phyloP scores from a whole-genome alignment of 768 basidiomycete genomes.

The Tulasnella sp. region DNA sequence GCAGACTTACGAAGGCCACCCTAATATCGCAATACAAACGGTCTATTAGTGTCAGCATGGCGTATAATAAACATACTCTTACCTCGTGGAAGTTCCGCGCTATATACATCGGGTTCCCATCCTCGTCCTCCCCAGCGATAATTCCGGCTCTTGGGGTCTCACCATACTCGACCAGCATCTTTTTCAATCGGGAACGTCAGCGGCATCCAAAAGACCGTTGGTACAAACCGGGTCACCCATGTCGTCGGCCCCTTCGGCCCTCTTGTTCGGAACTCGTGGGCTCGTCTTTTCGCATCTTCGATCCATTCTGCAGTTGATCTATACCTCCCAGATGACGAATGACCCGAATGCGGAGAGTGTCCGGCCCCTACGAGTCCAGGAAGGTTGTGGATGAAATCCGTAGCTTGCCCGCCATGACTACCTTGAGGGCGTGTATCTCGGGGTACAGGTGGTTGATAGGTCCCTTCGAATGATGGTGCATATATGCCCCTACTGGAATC shows the following conservation, averaged over 20 bases:
- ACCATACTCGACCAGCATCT: slow-evolving; percentile 4
- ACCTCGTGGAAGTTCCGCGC: slow-evolving; percentile 15
- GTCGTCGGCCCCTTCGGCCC: slow-evolving; percentile 38
- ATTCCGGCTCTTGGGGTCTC: neutral
- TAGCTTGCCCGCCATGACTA: too few relatives aligned
- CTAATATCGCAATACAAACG: too few relatives aligned
- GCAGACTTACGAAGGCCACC: slow-evolving; percentile 12
- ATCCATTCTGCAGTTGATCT: slow-evolving; percentile 33
- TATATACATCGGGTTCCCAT: slow-evolving; percentile 6
- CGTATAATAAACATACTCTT: neutral
- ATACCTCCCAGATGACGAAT: too few relatives aligned
- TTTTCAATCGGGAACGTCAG: neutral
- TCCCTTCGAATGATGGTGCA: too few relatives aligned
- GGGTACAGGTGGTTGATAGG: too few relatives aligned
- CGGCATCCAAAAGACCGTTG: neutral
- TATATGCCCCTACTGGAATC: too few relatives aligned
- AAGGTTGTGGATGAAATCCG: too few relatives aligned
- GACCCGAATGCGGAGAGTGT: too few relatives aligned
- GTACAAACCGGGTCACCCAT: slow-evolving; percentile 31
- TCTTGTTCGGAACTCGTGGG: slow-evolving; percentile 35
- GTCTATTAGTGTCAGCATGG: too few relatives aligned
- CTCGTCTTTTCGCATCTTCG: slow-evolving; percentile 42
- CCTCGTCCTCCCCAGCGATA: neutral
- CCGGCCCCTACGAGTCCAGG: too few relatives aligned
- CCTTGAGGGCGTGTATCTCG: too few relatives aligned